Percentiles rank a stretch among this genome's conserved stretches.
Conservation (phyloP, 192 early-diverging fungal species). For the Thoreauomyces humboldtii region DNA sequence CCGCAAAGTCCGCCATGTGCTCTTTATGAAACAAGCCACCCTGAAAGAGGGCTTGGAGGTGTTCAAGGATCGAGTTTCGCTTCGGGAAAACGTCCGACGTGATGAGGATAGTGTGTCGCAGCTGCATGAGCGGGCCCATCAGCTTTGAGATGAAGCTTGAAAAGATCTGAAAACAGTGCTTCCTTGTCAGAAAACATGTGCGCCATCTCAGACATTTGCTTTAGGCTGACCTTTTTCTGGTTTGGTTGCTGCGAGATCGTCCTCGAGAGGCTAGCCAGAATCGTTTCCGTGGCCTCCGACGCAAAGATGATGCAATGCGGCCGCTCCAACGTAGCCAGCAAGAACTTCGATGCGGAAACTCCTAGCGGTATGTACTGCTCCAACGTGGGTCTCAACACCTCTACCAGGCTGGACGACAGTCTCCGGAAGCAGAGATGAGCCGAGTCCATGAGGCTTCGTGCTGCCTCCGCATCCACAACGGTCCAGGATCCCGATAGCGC, state of each 20-base stretch:
- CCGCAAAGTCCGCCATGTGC: constrained; percentile 24
- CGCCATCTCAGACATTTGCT: neutral
- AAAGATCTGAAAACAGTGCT: constrained; percentile 5
- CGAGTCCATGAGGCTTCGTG: neutral
- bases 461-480: neutral
- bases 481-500: too few relatives aligned
- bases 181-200: neutral
- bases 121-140: neutral
- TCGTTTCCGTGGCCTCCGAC: neutral
- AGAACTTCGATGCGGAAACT: neutral
- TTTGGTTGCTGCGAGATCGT: constrained; percentile 15
- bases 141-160: constrained; percentile 4
- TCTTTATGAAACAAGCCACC: constrained; percentile 25
- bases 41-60: neutral
- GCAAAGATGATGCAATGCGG: too few relatives aligned
- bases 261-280: neutral
- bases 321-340: neutral
- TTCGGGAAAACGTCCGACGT: neutral
- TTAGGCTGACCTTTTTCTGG: constrained; percentile 20
- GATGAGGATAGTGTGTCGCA: neutral
- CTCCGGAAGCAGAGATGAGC: neutral
- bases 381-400: constrained; percentile 21
- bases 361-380: constrained; percentile 10
- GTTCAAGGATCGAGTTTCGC: neutral
- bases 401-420: constrained; percentile 5